A percentile compares a stretch with the other conserved stretches of the same genome.
Conservation (phyloP, 225 moss, liverwort and hornwort species). For the Rhytidiadelphus loreus region DNA sequence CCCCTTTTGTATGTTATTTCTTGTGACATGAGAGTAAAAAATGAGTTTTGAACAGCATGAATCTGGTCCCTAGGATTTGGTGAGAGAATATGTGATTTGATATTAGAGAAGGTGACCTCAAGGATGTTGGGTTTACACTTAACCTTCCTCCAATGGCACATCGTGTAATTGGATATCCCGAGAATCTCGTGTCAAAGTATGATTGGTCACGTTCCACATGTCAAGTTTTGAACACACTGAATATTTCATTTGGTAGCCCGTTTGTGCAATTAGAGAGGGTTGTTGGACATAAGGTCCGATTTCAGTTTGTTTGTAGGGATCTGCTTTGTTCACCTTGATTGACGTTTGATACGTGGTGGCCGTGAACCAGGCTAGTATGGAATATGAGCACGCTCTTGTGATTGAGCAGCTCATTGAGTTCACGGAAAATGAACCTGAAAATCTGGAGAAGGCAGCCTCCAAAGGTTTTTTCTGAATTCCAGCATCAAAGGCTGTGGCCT, state of each 20-base stretch:
- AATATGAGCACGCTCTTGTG: conserved; percentile 73
- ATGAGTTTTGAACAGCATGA: no score
- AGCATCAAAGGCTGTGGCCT: not conserved
- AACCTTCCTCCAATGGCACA: no score
- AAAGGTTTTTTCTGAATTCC: conserved; percentile 2
- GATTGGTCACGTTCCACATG: not conserved
- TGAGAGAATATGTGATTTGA: no score
- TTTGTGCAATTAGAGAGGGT: not conserved
- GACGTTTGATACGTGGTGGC: not conserved
- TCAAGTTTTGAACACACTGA: not conserved
- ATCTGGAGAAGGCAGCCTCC: conserved; percentile 27
- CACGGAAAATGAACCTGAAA: conserved; percentile 49
- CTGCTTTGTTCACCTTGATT: not conserved
- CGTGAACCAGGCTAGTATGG: conserved; percentile 38
- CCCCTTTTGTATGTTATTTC: no score
- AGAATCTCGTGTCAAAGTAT: not conserved
- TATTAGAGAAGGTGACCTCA: no score
- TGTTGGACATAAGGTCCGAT: not conserved
- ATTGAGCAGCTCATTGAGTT: conserved; percentile 90
- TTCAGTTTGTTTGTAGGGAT: not conserved
- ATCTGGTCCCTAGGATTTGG: no score
- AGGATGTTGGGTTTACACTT: no score
- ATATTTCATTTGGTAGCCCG: not conserved
- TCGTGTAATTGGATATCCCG: no score
- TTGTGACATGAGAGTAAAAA: no score